A percentile compares a stretch with the other conserved stretches of the same genome.
phyloP scores from a whole-genome alignment of 257 asterid genomes.

The Cynanchum wilfordii region DNA sequence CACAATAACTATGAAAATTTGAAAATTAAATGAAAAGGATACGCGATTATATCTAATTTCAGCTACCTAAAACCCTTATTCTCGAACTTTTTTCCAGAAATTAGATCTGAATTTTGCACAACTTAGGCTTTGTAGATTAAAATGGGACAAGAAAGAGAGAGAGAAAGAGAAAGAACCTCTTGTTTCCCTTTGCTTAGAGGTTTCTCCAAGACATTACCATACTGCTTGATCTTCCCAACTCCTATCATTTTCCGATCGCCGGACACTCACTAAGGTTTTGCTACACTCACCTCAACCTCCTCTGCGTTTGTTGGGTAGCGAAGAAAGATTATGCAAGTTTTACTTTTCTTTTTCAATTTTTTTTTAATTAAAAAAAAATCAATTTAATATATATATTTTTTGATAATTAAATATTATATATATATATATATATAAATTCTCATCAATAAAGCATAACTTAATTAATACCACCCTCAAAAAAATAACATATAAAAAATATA shows the following conservation, averaged over 20 bases:
- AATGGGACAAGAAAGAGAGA: background rate
- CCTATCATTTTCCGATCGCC: slow-evolving; percentile 50
- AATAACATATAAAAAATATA: too few relatives aligned
- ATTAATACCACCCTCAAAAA: too few relatives aligned
- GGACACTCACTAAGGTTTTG: background rate
- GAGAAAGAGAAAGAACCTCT: slow-evolving; percentile 48
- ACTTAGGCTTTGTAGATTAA: background rate
- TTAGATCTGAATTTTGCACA: background rate
- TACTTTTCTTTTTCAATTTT: too few relatives aligned
- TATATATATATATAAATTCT: too few relatives aligned
- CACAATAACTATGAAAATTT: background rate
- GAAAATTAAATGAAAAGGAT: background rate
- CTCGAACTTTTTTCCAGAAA: background rate
- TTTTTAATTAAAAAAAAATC: too few relatives aligned
- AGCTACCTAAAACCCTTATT: slow-evolving; percentile 5
- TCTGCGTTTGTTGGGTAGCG: background rate
- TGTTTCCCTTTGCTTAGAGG: slow-evolving; percentile 95
- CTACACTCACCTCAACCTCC: background rate
- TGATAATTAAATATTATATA: too few relatives aligned
- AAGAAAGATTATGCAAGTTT: background rate
- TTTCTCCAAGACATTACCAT: slow-evolving; percentile 69
- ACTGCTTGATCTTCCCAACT: slow-evolving; percentile 85
- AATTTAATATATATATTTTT: too few relatives aligned
- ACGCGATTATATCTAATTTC: background rate
- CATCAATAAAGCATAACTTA: too few relatives aligned